These are phyloP conservation scores for Curvularia eragrostidis DNA, from an alignment of 2,329 filamentous ascomycete genomes.

Conservation along the genomic window DNA sequence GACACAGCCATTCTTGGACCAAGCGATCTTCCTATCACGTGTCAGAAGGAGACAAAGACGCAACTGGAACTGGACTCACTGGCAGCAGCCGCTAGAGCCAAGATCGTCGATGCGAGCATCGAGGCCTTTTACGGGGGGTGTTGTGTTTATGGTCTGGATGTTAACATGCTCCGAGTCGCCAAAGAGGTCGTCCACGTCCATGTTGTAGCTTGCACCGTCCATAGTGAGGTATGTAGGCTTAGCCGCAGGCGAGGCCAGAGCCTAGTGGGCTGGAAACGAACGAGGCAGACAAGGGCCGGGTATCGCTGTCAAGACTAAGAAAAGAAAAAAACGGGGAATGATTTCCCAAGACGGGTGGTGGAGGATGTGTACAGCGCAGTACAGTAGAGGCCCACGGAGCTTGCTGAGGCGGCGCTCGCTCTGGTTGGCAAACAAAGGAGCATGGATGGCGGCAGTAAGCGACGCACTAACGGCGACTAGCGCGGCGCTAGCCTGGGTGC, in stretches of 20 bases:
- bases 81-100: constrained; percentile 76
- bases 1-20: constrained; percentile 87
- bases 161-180: constrained; percentile 63
- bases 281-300: constrained; percentile 21
- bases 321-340: constrained; percentile 7
- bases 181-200: constrained; percentile 56
- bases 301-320: constrained; percentile 29
- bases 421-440: constrained; percentile 13
- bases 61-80: constrained; percentile 65
- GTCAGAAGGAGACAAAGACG: constrained; percentile 7
- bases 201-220: constrained; percentile 52
- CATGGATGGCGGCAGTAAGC: constrained; percentile 18
- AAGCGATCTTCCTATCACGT: constrained; percentile 72
- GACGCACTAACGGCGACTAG: constrained; percentile 19
- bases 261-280: constrained; percentile 4
- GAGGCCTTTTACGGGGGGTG: constrained; percentile 69
- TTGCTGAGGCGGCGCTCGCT: constrained; percentile 13
- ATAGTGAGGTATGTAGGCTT: constrained; percentile 51
- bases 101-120: constrained; percentile 78
- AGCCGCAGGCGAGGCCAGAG: constrained; percentile 3
- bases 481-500: constrained; percentile 20
- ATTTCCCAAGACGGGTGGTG: constrained; percentile 1
- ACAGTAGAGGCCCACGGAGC: constrained; percentile 17
- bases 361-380: constrained; percentile 15
- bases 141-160: constrained; percentile 62